phyloP scores from a whole-genome alignment of 805 yeast genomes.

The Cyberlindnera nakhonratchasimensis region DNA sequence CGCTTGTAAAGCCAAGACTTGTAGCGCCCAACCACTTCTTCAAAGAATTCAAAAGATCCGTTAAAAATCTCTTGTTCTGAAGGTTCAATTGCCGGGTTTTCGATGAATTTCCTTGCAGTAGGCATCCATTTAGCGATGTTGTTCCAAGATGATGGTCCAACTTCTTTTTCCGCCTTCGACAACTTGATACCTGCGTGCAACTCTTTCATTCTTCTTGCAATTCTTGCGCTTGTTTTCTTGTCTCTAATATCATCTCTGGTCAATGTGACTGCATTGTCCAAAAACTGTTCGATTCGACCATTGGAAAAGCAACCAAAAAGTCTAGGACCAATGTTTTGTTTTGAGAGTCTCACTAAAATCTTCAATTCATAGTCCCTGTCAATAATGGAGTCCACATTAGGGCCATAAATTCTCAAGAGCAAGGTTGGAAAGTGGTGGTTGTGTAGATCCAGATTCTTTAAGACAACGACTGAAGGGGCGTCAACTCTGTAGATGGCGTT shows the following conservation, averaged over 20 bases:
- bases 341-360: slow-evolving; percentile 68
- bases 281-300: slow-evolving; percentile 91
- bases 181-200: slow-evolving; percentile 78
- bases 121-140: slow-evolving; percentile 69
- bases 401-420: slow-evolving; percentile 82
- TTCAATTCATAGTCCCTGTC: slow-evolving; percentile 80
- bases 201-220: slow-evolving; percentile 96
- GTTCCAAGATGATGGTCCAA: slow-evolving; percentile 69
- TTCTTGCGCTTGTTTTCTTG: slow-evolving; percentile 71
- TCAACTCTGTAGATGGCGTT: slow-evolving; percentile 81
- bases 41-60: slow-evolving; percentile 48
- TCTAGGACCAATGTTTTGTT: slow-evolving; percentile 81
- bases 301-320: slow-evolving; percentile 85
- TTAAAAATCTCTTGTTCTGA: slow-evolving; percentile 39
- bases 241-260: slow-evolving; percentile 70
- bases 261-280: slow-evolving; percentile 78
- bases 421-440: slow-evolving; percentile 52
- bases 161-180: slow-evolving; percentile 47
- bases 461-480: slow-evolving; percentile 42
- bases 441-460: slow-evolving; percentile 32
- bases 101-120: slow-evolving; percentile 42
- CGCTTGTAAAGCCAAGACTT: slow-evolving; percentile 55
- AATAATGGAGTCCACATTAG: slow-evolving; percentile 78
- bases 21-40: slow-evolving; percentile 47
- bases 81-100: slow-evolving; percentile 33